Percentiles rank a stretch among this genome's conserved stretches.
phyloP scores from a whole-genome alignment of 2,329 filamentous ascomycete genomes.

The Monascus ruber region DNA sequence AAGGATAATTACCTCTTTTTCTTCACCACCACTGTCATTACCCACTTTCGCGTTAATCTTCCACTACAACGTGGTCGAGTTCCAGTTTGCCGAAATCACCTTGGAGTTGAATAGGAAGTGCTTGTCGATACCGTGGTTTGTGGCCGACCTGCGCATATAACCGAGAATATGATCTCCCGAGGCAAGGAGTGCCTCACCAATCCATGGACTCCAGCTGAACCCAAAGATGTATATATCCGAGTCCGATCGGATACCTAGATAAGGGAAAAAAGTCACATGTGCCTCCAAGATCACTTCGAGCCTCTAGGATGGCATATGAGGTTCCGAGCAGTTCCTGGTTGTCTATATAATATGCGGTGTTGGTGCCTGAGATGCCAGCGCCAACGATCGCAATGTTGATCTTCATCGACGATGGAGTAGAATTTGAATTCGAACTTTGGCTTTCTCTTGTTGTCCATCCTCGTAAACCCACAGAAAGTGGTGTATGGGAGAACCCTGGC shows the following conservation, averaged over 20 bases:
- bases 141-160: constrained; percentile 41
- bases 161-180: constrained; percentile 37
- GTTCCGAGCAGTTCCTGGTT: constrained; percentile 36
- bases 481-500: no score
- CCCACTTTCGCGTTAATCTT: constrained; percentile 30
- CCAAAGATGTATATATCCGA: constrained; percentile 48
- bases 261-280: constrained; percentile 65
- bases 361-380: constrained; percentile 61
- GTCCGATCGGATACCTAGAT: constrained; percentile 54
- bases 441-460: no score
- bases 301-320: constrained; percentile 54
- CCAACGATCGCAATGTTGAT: constrained; percentile 51
- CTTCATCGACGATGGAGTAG: not conserved
- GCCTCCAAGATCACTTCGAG: constrained; percentile 51
- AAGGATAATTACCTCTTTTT: constrained; percentile 1
- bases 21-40: constrained; percentile 19
- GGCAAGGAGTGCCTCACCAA: constrained; percentile 36
- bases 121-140: constrained; percentile 38
- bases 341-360: constrained; percentile 56
- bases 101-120: constrained; percentile 41
- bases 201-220: constrained; percentile 58
- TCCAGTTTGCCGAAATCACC: constrained; percentile 41
- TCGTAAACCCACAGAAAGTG: no score
- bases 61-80: constrained; percentile 41
- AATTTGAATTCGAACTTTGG: no score